phyloP scores from a whole-genome alignment of 176 grass and related monocot species.

The Bothriochloa decipiens region DNA sequence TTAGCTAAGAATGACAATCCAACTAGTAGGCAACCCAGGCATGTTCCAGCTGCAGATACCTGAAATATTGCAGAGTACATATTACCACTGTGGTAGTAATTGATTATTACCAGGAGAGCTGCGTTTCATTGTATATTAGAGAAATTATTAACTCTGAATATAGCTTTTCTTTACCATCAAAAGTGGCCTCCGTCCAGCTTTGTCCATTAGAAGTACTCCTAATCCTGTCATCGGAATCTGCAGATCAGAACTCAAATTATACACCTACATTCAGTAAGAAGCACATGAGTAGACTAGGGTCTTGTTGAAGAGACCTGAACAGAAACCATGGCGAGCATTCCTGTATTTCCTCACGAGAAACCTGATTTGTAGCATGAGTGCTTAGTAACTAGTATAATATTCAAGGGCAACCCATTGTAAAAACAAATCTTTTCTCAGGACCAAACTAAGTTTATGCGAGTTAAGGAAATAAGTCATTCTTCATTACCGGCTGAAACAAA shows the following conservation, averaged over 20 bases:
- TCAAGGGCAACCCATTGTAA: not conserved
- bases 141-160: not conserved
- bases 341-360: slow-evolving; percentile 75
- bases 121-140: not conserved
- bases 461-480: not conserved
- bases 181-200: slow-evolving; percentile 81
- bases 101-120: not conserved
- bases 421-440: not conserved
- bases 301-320: slow-evolving; percentile 59
- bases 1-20: slow-evolving; percentile 75
- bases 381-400: not conserved
- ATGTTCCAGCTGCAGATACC: slow-evolving; percentile 86
- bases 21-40: slow-evolving; percentile 74
- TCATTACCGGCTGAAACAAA: slow-evolving; percentile 86
- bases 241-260: slow-evolving; percentile 32
- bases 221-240: slow-evolving; percentile 82
- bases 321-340: slow-evolving; percentile 77
- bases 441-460: not conserved
- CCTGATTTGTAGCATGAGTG: slow-evolving; percentile 45
- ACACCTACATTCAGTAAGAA: not conserved
- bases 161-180: slow-evolving; percentile 55
- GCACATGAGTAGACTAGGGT: not conserved
- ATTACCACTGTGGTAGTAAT: not conserved
- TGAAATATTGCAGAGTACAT: slow-evolving; percentile 24
- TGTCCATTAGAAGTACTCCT: slow-evolving; percentile 80